Base-by-base conservation (phyloP, 2,329 filamentous ascomycete genomes). In the Mariannaea elegans region DNA sequence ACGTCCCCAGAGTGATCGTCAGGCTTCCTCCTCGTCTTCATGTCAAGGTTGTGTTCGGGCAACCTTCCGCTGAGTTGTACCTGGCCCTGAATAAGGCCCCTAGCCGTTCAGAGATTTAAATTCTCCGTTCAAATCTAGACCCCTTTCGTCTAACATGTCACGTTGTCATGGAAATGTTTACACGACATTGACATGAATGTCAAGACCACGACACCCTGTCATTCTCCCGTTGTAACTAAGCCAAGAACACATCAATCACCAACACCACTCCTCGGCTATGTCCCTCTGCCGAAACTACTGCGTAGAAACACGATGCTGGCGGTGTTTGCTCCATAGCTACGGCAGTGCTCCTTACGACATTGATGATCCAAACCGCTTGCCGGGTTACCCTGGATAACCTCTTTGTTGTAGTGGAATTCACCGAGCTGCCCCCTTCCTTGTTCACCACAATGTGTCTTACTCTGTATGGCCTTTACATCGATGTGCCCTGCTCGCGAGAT, bases 1-100 rank as follows among this genome's bases (percentile, higher is more conserved):
- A 44, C 45, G 47, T 62, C 65, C 57, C 64, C 62, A 61, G 55
- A 64, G 50, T 62, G 68, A 71, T 71, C 68, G 67, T 62, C 64
- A 19, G 42, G 32, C 39, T 10, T 59, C 27, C 27, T 46, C 41
- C 32, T 36, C 23, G 55, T 71, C 66, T 16, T 42, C 18, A 9
- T 21, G 65, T 49, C 60, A 54, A 52, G 59, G 46, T 59, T 63
- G 60, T 64, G 29, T 56, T 68, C 69, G 60, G 66, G 68, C 59
- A 65, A 56, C 38, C 19, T 38, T 16, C 6, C 38, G 60, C 41
- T 39, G 13, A 38, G 42, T 45, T 56, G 57, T 62, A 64, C 61
- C 66, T 61, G 58, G 61, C 57, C 24, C 52, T 52, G 32, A 51
- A 41, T 46, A 51, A 23, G 39, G 39, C 21, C 14, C 44, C 32